Percentiles rank a stretch among this genome's conserved stretches.
Evolutionary conservation across 75 land plant genomes (phyloP).

Genomic region (Cryptomeria japonica): DNA sequence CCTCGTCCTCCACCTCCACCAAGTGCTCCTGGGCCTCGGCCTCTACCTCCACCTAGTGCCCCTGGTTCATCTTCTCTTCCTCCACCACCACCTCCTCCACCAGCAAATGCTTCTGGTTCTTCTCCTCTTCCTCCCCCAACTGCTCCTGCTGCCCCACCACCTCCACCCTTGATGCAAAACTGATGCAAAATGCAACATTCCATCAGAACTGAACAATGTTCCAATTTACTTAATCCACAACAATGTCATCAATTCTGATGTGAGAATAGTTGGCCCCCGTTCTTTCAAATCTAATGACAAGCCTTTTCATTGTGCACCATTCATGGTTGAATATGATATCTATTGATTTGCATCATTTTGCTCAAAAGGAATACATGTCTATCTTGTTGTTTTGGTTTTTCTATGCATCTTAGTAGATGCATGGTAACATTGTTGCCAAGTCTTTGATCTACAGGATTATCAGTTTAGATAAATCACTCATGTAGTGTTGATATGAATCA

Average conservation of each 20-base stretch:
- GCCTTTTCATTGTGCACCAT: too few relatives aligned
- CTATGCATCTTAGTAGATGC: too few relatives aligned
- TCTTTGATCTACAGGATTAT: too few relatives aligned
- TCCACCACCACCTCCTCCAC: slow-evolving; percentile 8
- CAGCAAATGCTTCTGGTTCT: neutral
- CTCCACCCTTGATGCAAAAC: neutral
- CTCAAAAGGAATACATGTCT: too few relatives aligned
- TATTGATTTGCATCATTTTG: too few relatives aligned
- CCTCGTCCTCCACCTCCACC: neutral
- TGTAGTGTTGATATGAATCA: too few relatives aligned
- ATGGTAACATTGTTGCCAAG: too few relatives aligned
- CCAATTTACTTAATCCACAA: neutral
- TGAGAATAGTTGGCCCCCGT: too few relatives aligned
- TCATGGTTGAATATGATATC: too few relatives aligned
- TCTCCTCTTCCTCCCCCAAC: neutral
- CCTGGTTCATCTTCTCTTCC: neutral
- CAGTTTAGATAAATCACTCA: too few relatives aligned
- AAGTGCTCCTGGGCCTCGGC: neutral
- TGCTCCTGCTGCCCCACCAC: neutral
- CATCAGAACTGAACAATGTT: neutral
- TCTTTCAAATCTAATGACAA: too few relatives aligned
- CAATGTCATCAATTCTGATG: neutral
- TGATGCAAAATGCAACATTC: neutral
- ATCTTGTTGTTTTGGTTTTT: too few relatives aligned
- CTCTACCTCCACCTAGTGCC: slow-evolving; percentile 7